phyloP scores from a whole-genome alignment of 345 rosid species.

The Kandelia obovata region DNA sequence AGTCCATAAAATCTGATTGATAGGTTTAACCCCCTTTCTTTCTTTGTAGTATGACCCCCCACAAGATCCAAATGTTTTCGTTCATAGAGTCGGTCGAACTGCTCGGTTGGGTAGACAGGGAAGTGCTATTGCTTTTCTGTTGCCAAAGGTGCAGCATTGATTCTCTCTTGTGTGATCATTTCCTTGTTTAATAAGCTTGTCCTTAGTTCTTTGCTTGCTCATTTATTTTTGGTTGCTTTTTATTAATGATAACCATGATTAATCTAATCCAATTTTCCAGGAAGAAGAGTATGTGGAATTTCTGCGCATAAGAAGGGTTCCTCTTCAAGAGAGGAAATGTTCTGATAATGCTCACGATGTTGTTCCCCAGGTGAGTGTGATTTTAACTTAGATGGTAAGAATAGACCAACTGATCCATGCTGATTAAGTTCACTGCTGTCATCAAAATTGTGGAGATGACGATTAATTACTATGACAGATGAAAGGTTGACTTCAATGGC shows the following conservation, averaged over 20 bases:
- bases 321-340: constrained; percentile 55
- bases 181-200: background rate
- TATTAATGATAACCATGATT: constrained; percentile 2
- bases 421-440: constrained; percentile 1
- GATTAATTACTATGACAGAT: too few relatives aligned
- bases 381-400: background rate
- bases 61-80: constrained; percentile 84
- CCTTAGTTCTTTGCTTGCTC: background rate
- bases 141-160: constrained; percentile 59
- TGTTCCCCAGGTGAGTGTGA: constrained; percentile 56
- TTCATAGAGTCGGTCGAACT: constrained; percentile 90
- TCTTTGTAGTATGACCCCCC: constrained; percentile 82
- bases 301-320: constrained; percentile 68
- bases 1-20: background rate
- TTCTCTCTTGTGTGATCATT: background rate
- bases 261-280: constrained; percentile 33
- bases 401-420: background rate
- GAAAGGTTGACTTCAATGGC: too few relatives aligned
- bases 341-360: constrained; percentile 55
- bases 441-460: background rate
- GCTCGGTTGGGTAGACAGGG: constrained; percentile 91
- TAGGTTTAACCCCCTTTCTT: background rate
- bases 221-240: background rate
- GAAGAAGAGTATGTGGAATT: constrained; percentile 89
- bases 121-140: constrained; percentile 58